Evolutionary conservation across 1,284 basidiomycete genomes (phyloP).

Genomic region (Ganoderma lingzhi): DNA sequence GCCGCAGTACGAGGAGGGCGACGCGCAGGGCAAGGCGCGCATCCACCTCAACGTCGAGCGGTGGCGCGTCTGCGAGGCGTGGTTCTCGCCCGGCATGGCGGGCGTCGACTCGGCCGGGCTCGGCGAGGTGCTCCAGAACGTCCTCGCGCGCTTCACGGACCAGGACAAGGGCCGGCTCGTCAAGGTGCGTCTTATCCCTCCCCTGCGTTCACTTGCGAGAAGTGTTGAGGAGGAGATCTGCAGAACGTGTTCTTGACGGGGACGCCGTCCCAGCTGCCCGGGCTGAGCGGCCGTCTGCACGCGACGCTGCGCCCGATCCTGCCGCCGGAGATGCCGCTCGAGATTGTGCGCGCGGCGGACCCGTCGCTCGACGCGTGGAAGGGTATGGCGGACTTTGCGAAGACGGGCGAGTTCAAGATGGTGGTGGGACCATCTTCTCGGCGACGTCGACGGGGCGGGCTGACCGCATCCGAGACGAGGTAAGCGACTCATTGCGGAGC

Average conservation of each 20-base stretch:
- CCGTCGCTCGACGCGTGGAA: constrained; percentile 87
- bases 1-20: constrained; percentile 74
- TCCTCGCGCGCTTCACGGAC: constrained; percentile 84
- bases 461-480: too few species aligned
- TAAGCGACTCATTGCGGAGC: too few species aligned
- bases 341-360: constrained; percentile 69
- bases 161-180: constrained; percentile 56
- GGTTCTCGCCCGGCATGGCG: constrained; percentile 93
- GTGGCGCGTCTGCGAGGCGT: constrained; percentile 92
- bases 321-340: constrained; percentile 78
- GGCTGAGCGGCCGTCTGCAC: constrained; percentile 75
- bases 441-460: too few species aligned
- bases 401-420: constrained; percentile 62
- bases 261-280: constrained; percentile 78
- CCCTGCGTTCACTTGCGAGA: neutral
- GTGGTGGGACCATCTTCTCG: too few species aligned
- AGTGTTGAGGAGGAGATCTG: neutral
- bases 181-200: constrained; percentile 14
- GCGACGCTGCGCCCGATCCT: constrained; percentile 81
- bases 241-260: constrained; percentile 92
- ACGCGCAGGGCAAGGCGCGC: constrained; percentile 76
- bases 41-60: constrained; percentile 95
- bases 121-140: constrained; percentile 88
- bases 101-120: constrained; percentile 96
- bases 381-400: constrained; percentile 89